Conservation (phyloP, 192 early-diverging fungal genomes). For the Coemansia sp. region DNA sequence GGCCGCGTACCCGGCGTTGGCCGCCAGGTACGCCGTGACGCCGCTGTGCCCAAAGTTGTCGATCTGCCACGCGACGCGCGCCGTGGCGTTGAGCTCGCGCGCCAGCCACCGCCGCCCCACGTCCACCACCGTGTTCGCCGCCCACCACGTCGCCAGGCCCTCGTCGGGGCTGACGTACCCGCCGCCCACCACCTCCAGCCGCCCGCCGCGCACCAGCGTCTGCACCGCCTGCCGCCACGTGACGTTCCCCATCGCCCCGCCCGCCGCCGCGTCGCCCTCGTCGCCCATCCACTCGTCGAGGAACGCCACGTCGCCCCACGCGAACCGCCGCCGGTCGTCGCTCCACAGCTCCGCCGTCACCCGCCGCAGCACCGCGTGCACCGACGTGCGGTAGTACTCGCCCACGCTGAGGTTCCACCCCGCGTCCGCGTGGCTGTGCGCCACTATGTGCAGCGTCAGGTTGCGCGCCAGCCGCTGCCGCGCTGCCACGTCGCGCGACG, state of each 20-base stretch:
- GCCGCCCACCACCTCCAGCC: constrained; percentile 35
- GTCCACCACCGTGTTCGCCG: constrained; percentile 32
- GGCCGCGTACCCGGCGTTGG: constrained; percentile 25
- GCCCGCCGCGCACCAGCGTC: constrained; percentile 16
- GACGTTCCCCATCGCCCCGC: background rate
- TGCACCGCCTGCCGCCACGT: constrained; percentile 33
- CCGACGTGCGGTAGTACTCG: constrained; percentile 29
- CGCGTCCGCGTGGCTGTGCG: constrained; percentile 48
- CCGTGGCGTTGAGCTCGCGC: constrained; percentile 14
- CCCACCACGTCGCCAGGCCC: constrained; percentile 48
- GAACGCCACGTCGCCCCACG: constrained; percentile 46
- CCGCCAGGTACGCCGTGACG: constrained; percentile 23
- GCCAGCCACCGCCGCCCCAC: constrained; percentile 26
- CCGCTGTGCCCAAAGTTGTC: constrained; percentile 40
- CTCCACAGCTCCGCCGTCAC: constrained; percentile 21
- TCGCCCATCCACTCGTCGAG: constrained; percentile 42
- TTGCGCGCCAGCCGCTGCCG: constrained; percentile 4
- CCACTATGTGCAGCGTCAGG: constrained; percentile 36
- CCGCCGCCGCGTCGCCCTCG: constrained; percentile 19
- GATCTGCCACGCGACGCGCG: constrained; percentile 37
- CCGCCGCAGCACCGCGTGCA: constrained; percentile 27
- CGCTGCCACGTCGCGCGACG: constrained; percentile 1
- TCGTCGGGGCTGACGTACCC: constrained; percentile 47
- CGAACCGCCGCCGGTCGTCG: constrained; percentile 23
- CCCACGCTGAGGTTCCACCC: constrained; percentile 48